Evolutionary conservation across 2,329 filamentous ascomycete genomes (phyloP).

Genomic region (Orbilia javanica): DNA sequence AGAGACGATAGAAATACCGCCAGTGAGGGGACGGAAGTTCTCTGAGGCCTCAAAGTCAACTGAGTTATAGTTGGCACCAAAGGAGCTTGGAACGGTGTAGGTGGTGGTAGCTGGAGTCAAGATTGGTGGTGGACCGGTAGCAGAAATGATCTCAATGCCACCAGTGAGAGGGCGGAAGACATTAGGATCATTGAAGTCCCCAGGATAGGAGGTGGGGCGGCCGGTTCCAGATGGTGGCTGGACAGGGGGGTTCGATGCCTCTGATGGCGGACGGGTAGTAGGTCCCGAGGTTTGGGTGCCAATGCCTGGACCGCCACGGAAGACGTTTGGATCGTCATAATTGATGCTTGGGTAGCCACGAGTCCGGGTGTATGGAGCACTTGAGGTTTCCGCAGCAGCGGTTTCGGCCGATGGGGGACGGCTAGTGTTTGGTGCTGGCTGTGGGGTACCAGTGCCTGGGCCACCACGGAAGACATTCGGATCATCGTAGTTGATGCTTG

Average conservation of each 20-base stretch:
- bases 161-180: constrained; percentile 39
- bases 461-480: constrained; percentile 48
- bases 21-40: constrained; percentile 46
- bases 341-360: constrained; percentile 52
- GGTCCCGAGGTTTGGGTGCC: background rate
- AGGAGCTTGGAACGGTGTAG: constrained; percentile 34
- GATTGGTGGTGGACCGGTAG: constrained; percentile 16
- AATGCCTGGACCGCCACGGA: constrained; percentile 33
- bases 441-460: constrained; percentile 4
- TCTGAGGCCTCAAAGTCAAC: constrained; percentile 40
- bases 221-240: constrained; percentile 14
- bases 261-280: constrained; percentile 1
- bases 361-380: constrained; percentile 40
- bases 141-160: constrained; percentile 38
- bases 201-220: constrained; percentile 32
- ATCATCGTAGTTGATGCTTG: constrained; percentile 55
- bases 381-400: background rate
- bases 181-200: constrained; percentile 38
- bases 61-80: constrained; percentile 40
- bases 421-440: constrained; percentile 1
- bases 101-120: constrained; percentile 23
- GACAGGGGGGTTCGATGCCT: background rate
- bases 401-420: constrained; percentile 1
- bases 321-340: constrained; percentile 50
- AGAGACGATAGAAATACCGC: constrained; percentile 32